phyloP scores from a whole-genome alignment of 192 early-diverging fungal genomes.

The Jimgerdemannia flammicorona region DNA sequence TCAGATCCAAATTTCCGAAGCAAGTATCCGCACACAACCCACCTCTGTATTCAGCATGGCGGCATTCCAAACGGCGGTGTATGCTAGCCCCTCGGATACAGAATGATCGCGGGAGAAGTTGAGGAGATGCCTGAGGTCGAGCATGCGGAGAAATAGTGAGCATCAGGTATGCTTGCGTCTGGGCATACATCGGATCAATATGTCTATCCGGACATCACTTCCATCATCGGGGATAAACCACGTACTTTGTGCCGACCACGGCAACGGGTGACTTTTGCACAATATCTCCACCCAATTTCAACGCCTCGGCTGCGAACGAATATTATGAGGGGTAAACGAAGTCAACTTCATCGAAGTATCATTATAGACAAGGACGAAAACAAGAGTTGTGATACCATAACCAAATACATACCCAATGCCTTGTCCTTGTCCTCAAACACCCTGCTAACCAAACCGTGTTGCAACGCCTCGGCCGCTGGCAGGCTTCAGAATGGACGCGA shows the following conservation, averaged over 20 bases:
- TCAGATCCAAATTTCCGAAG: not conserved
- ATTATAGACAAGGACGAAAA: too few species aligned
- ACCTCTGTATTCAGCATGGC: conserved; percentile 76
- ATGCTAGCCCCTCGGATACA: conserved; percentile 82
- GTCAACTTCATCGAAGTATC: too few species aligned
- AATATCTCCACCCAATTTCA: conserved; percentile 70
- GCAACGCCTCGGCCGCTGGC: conserved; percentile 52
- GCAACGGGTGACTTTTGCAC: conserved; percentile 90
- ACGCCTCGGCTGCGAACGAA: conserved; percentile 44
- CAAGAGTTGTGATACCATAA: too few species aligned
- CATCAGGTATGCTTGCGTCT: too few species aligned
- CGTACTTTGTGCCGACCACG: conserved; percentile 78
- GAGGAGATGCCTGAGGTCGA: conserved; percentile 56
- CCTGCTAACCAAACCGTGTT: conserved; percentile 54
- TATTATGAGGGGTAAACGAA: not conserved
- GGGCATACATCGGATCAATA: not conserved
- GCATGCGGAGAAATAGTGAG: not conserved
- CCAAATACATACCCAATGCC: conserved; percentile 39
- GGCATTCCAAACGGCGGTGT: conserved; percentile 87
- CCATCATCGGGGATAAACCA: not conserved
- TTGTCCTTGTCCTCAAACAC: conserved; percentile 41
- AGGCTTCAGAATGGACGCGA: conserved; percentile 32
- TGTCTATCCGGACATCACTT: not conserved
- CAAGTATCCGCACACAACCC: conserved; percentile 7
- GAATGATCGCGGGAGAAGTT: conserved; percentile 93